Evolutionary conservation across 1,284 basidiomycete species (phyloP).

Genomic region (Ceratobasidium sp.): DNA sequence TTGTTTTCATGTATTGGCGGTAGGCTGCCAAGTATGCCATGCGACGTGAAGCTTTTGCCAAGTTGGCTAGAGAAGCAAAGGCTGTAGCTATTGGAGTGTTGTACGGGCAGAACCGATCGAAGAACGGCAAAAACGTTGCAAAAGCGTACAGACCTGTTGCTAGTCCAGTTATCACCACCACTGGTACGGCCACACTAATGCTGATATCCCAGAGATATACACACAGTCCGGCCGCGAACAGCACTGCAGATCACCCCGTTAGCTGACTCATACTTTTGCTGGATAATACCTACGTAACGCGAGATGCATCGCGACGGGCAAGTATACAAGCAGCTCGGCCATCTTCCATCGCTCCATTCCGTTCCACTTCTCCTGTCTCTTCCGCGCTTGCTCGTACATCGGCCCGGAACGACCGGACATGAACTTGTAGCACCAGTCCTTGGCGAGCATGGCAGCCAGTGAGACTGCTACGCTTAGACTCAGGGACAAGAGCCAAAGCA

Average conservation of each 20-base stretch:
- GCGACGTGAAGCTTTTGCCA: neutral
- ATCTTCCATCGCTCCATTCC: constrained; percentile 20
- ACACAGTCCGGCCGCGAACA: constrained; percentile 2
- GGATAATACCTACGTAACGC: neutral
- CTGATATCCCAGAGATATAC: constrained; percentile 11
- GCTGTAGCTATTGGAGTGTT: neutral
- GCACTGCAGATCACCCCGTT: neutral
- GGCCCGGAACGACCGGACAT: too few species aligned
- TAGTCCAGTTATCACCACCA: neutral
- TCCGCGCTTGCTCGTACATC: too few species aligned
- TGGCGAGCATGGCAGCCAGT: too few species aligned
- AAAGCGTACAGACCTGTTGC: neutral
- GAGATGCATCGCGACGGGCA: constrained; percentile 14
- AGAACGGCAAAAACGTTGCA: neutral
- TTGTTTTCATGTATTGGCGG: too few species aligned
- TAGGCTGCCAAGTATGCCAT: too few species aligned
- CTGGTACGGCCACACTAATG: neutral
- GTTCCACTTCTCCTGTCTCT: neutral
- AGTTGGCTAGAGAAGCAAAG: neutral
- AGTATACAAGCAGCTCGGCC: neutral
- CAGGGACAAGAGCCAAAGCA: too few species aligned
- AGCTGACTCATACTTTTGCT: neutral
- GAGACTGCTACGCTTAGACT: too few species aligned
- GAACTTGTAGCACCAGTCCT: too few species aligned
- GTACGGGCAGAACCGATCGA: neutral